These are phyloP conservation scores for Aquilaria sinensis DNA, from an alignment of 345 rosid genomes.

Conservation along the genomic window DNA sequence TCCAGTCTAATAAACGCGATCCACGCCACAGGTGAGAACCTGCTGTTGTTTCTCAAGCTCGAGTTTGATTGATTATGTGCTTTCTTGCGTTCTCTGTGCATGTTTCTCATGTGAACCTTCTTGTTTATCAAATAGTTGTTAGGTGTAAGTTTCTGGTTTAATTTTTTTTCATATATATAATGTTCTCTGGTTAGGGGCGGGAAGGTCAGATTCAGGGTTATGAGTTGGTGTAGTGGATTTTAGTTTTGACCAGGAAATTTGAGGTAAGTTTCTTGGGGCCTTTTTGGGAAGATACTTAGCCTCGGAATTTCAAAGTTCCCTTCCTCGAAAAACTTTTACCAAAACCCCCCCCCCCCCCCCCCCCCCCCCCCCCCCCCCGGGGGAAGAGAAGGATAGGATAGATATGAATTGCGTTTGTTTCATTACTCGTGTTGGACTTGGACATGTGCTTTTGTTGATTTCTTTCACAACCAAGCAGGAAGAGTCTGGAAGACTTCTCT, in stretches of 20 bases:
- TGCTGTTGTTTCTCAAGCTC: not conserved
- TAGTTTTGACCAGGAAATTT: conserved; percentile 35
- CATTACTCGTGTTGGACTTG: no score
- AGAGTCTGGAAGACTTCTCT: no score
- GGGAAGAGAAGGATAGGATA: not conserved
- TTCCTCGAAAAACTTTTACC: no score
- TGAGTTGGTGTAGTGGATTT: not conserved
- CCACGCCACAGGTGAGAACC: conserved; percentile 25
- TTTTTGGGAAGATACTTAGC: conserved; percentile 50
- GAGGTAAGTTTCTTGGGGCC: conserved; percentile 44
- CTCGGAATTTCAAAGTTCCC: conserved; percentile 27
- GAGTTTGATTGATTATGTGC: no score
- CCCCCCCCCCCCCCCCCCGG: no score
- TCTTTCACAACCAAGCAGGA: no score
- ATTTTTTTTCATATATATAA: not conserved
- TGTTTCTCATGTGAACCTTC: not conserved
- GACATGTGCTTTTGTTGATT: no score
- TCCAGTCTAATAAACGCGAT: conserved; percentile 7
- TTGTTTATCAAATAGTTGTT: no score
- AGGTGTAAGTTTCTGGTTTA: not conserved
- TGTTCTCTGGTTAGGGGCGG: not conserved
- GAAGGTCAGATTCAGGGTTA: conserved; percentile 5
- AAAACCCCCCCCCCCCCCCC: conserved; percentile 4
- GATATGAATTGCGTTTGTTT: no score
- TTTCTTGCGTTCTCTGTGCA: not conserved